phyloP scores from a whole-genome alignment of 148 eudicot species.

The Cornus controversa region DNA sequence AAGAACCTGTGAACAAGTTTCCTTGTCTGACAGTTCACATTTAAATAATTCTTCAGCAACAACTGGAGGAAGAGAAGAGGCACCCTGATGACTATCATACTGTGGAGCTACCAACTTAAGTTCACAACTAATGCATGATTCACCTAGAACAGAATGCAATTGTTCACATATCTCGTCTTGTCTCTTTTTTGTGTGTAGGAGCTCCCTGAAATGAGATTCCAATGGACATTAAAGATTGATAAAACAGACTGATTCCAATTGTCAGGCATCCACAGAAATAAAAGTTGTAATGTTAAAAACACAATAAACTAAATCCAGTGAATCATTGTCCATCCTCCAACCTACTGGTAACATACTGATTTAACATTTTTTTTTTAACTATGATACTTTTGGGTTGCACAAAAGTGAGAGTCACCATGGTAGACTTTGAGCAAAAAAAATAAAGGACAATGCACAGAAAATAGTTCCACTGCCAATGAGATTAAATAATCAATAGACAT shows the following conservation, averaged over 20 bases:
- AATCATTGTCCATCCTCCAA: neutral
- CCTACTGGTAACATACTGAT: neutral
- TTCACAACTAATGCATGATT: constrained; percentile 71
- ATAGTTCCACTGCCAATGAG: neutral
- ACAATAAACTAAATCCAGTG: neutral
- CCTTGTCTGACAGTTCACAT: constrained; percentile 48
- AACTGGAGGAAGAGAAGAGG: constrained; percentile 59
- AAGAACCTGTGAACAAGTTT: constrained; percentile 56
- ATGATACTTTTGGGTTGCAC: neutral
- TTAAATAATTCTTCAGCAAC: constrained; percentile 73
- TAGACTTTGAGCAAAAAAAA: neutral
- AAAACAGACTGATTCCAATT: neutral
- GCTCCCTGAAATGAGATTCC: constrained; percentile 41
- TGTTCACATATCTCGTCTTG: constrained; percentile 52
- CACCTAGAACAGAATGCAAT: constrained; percentile 59
- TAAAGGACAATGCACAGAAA: neutral
- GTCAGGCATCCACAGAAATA: neutral
- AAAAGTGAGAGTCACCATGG: neutral
- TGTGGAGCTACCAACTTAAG: constrained; percentile 57
- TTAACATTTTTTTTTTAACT: neutral
- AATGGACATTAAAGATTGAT: neutral
- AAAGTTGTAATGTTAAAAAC: neutral
- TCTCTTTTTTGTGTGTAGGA: constrained; percentile 70
- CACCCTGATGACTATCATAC: constrained; percentile 43
- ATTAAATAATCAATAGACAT: too few relatives aligned